Evolutionary conservation across 768 basidiomycete species (phyloP).

Genomic region (Tylopilus cervinicoccineus): DNA sequence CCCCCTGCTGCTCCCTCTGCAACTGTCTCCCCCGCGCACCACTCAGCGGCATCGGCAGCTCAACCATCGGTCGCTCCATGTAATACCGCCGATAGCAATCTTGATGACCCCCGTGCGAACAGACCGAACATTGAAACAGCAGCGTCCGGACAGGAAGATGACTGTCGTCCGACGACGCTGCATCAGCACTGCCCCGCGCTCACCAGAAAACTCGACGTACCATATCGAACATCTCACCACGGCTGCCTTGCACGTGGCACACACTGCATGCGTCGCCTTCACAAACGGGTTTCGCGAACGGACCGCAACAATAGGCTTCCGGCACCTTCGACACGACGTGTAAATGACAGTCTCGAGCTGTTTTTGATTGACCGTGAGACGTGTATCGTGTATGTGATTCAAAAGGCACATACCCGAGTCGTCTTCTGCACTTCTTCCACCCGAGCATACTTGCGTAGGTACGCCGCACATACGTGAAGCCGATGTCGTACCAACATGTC

Average conservation of each 20-base stretch:
- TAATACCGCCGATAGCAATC: constrained; percentile 73
- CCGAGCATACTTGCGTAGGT: constrained; percentile 63
- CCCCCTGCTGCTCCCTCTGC: constrained; percentile 16
- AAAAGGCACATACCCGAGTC: constrained; percentile 44
- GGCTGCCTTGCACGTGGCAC: constrained; percentile 48
- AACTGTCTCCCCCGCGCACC: constrained; percentile 21
- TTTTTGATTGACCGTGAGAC: background rate
- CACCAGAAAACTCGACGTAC: constrained; percentile 37
- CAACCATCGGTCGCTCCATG: constrained; percentile 51
- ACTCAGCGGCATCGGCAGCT: constrained; percentile 26
- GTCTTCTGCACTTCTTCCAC: constrained; percentile 47
- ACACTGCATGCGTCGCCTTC: constrained; percentile 51
- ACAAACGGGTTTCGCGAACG: constrained; percentile 27
- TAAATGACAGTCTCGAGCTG: constrained; percentile 73
- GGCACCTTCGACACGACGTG: constrained; percentile 64
- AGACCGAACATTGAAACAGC: constrained; percentile 71
- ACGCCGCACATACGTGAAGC: constrained; percentile 65
- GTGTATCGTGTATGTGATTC: too few relatives aligned
- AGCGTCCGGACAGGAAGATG: constrained; percentile 72
- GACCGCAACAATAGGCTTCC: constrained; percentile 50
- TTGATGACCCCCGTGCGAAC: constrained; percentile 79
- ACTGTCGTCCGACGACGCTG: too few relatives aligned
- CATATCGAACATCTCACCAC: constrained; percentile 67
- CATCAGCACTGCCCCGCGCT: too few relatives aligned
- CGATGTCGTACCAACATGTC: constrained; percentile 62